Conservation (phyloP, 805 yeast genomes). For the Candida vartiovaarae region DNA sequence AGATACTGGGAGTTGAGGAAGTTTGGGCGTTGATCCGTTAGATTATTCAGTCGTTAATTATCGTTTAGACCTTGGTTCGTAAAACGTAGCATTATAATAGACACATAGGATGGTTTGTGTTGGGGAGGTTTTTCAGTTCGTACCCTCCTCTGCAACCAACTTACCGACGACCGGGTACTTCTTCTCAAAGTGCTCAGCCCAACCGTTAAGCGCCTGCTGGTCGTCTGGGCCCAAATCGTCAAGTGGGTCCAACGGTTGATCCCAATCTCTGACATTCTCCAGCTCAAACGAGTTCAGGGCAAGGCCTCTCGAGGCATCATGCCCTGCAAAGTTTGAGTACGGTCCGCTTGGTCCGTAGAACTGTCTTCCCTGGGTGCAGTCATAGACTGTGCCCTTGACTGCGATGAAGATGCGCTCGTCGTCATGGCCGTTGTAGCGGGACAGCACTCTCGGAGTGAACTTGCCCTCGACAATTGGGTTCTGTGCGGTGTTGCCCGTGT, state of each 20-base stretch:
- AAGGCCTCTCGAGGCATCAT: constrained; percentile 90
- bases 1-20: constrained; percentile 58
- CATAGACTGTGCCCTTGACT: constrained; percentile 80
- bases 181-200: constrained; percentile 77
- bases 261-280: constrained; percentile 56
- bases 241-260: constrained; percentile 71
- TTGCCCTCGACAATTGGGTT: constrained; percentile 36
- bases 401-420: constrained; percentile 78
- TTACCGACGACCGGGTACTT: constrained; percentile 82
- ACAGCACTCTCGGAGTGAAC: constrained; percentile 71
- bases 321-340: constrained; percentile 89
- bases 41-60: background rate
- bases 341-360: constrained; percentile 98
- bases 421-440: constrained; percentile 74
- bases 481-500: constrained; percentile 5
- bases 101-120: background rate
- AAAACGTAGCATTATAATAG: background rate
- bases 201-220: constrained; percentile 60
- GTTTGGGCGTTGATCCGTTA: constrained; percentile 35
- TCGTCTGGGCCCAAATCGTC: constrained; percentile 56
- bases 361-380: constrained; percentile 69
- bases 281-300: constrained; percentile 82
- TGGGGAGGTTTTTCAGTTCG: background rate
- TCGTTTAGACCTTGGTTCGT: background rate
- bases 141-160: constrained; percentile 35